Base-by-base conservation (phyloP, 192 early-diverging fungal genomes). In the Linnemannia schmuckeri region DNA sequence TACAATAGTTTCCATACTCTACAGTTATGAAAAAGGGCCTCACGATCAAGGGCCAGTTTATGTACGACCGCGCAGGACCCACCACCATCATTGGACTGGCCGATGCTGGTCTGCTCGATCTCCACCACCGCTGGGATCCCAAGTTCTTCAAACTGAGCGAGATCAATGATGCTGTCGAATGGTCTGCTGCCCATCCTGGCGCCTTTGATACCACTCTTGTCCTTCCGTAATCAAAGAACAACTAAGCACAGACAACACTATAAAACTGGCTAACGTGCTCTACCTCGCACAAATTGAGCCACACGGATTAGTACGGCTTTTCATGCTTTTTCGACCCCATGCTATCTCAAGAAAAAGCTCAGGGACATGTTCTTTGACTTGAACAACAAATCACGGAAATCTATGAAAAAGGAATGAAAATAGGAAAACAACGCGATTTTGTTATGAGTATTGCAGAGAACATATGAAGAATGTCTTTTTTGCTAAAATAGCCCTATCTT, bases 21-120 rank as follows among this genome's bases (percentile, higher is more conserved):
- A n/a, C 44, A 4, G 57, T 88, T 37, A 88, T 85, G 88, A 33
- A 20, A 9, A 83, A 78, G 1, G 73, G 70, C 7, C 30, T 88
- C 35, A 83, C 78, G 22, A 69, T 88, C 76, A 84, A 81, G 74
- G 88, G 82, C 61, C 35, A 63, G 46, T 85, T 88, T 20, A 85
- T 88, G 88, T 82, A 79, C 38, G 38, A 69, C 1, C 79, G 82
- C 6, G 74, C 78, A 6, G 82, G 70, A 27, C 52, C 74, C 57
- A 78, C 75, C 13, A 66, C 66, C 7, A 27, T 88, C 13, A 40
- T 88, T n/a, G 79, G 76, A 40, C 22, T 88, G 30, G 49, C 74
- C 42, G 88, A 88, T 24, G 75, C 88, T 3, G 88, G 82, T 5
- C 52, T 88, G n/a, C 44, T 88, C n/a, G 70, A 81, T 5, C 79